phyloP scores from a whole-genome alignment of 345 rosid species.

The Lumnitzera racemosa region DNA sequence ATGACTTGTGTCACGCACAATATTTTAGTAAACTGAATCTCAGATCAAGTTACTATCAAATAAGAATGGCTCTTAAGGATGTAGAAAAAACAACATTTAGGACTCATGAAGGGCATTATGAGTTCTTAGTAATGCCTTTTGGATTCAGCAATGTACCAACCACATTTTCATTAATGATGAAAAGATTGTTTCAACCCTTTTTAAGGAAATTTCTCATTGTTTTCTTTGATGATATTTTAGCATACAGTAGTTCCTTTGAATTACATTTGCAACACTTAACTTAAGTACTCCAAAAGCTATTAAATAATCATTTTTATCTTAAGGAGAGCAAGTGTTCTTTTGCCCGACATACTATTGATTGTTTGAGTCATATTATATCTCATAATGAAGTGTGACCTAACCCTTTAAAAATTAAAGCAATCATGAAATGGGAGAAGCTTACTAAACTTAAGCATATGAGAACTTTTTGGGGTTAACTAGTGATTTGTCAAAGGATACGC shows the following conservation, averaged over 20 bases:
- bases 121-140: neutral
- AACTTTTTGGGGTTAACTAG: too few relatives aligned
- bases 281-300: neutral
- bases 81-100: neutral
- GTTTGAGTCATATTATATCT: too few relatives aligned
- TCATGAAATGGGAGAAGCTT: too few relatives aligned
- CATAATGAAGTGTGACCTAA: too few relatives aligned
- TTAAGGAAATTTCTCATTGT: neutral
- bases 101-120: neutral
- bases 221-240: neutral
- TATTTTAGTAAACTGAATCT: neutral
- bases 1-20: neutral
- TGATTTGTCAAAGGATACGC: too few relatives aligned
- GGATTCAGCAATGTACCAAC: neutral
- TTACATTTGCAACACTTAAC: neutral
- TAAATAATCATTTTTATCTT: too few relatives aligned
- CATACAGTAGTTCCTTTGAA: neutral
- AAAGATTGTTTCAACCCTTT: neutral
- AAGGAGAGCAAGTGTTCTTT: too few relatives aligned
- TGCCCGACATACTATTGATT: too few relatives aligned
- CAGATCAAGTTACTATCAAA: neutral
- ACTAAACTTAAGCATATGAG: too few relatives aligned
- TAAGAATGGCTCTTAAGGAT: neutral
- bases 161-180: neutral
- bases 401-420: too few relatives aligned